A percentile compares a stretch with the other conserved stretches of the same genome.
Conservation (phyloP, 2,329 filamentous ascomycete species). For the Raffaelea albimanens region DNA sequence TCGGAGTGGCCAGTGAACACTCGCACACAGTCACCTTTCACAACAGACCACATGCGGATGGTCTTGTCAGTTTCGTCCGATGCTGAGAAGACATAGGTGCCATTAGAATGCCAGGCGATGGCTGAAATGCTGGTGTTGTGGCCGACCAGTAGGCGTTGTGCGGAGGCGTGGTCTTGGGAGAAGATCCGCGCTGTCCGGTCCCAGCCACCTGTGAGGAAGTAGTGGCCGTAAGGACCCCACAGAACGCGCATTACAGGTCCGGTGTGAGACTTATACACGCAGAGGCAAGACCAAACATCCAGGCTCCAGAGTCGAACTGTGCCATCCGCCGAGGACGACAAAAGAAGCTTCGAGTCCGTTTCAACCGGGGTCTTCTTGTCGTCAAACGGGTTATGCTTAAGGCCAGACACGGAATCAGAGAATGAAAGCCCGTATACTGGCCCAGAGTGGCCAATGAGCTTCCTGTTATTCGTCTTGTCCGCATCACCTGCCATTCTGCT, state of each 20-base stretch:
- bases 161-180: conserved; percentile 86
- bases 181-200: conserved; percentile 88
- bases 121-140: conserved; percentile 90
- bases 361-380: conserved; percentile 36
- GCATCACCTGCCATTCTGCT: conserved; percentile 53
- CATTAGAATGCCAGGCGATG: conserved; percentile 91
- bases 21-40: conserved; percentile 76
- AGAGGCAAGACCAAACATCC: conserved; percentile 84
- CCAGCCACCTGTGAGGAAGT: conserved; percentile 80
- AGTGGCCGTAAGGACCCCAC: conserved; percentile 91
- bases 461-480: conserved; percentile 52
- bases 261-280: conserved; percentile 88
- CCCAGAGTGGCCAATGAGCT: conserved; percentile 82
- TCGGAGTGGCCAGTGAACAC: conserved; percentile 89
- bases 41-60: conserved; percentile 95
- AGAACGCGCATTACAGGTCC: conserved; percentile 79
- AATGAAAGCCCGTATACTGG: conserved; percentile 87
- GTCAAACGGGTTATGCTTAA: conserved; percentile 40
- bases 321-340: conserved; percentile 81
- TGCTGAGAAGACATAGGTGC: conserved; percentile 85
- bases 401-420: conserved; percentile 56
- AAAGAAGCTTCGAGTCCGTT: conserved; percentile 60
- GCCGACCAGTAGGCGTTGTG: conserved; percentile 78
- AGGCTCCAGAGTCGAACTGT: conserved; percentile 89
- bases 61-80: conserved; percentile 80